These are phyloP conservation scores for Talaromyces amestolkiae DNA, from an alignment of 2,329 filamentous ascomycete species.

Conservation along the genomic window DNA sequence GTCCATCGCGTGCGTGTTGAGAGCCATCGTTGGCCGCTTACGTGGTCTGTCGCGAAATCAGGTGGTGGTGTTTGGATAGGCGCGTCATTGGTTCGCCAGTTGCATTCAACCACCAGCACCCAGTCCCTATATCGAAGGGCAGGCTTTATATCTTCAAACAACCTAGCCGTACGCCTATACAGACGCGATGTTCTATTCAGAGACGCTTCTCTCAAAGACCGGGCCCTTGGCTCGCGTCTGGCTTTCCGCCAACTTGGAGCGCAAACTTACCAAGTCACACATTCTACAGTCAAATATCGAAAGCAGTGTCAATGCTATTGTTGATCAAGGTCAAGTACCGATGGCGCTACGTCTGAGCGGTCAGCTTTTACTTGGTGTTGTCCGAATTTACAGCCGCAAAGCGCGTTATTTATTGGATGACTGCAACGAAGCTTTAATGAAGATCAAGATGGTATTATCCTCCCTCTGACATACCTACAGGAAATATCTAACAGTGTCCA, in stretches of 20 bases:
- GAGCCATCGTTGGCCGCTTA: not conserved
- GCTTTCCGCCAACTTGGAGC: conserved; percentile 96
- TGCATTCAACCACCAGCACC: conserved; percentile 10
- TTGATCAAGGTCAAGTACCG: conserved; percentile 86
- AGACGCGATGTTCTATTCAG: conserved; percentile 86
- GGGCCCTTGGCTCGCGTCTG: conserved; percentile 96
- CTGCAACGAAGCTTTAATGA: conserved; percentile 94
- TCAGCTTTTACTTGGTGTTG: conserved; percentile 90
- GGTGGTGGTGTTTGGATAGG: conserved; percentile 20
- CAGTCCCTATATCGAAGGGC: not conserved
- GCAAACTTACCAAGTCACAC: conserved; percentile 95
- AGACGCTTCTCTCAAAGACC: conserved; percentile 92
- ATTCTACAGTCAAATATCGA: conserved; percentile 93
- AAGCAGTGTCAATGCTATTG: conserved; percentile 92
- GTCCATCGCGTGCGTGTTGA: conserved; percentile 1
- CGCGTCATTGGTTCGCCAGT: conserved; percentile 17
- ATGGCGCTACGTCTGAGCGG: conserved; percentile 93
- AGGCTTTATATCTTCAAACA: conserved; percentile 21
- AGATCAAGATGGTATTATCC: conserved; percentile 87
- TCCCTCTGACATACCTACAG: not conserved
- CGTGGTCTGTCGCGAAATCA: conserved; percentile 17
- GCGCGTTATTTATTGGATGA: conserved; percentile 94
- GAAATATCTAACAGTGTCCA: conserved; percentile 45
- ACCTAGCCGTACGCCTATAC: conserved; percentile 29
- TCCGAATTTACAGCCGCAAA: conserved; percentile 96